Percentiles rank a stretch among this genome's conserved stretches.
These are phyloP conservation scores for Paraphoma chrysanthemicola DNA, from an alignment of 2,329 filamentous ascomycete genomes.

Conservation along the genomic window DNA sequence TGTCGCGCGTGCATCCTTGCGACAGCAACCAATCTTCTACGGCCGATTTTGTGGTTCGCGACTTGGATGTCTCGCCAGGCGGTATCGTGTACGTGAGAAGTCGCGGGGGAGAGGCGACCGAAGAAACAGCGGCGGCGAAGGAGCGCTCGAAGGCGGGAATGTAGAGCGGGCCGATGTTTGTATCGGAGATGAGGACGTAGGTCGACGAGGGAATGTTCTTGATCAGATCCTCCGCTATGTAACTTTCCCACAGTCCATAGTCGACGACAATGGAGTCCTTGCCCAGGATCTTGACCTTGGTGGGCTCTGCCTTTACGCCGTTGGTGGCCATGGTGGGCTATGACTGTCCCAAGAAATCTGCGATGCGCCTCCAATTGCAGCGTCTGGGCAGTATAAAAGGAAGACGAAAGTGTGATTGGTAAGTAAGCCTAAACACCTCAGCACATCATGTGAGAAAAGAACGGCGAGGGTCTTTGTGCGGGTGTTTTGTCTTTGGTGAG, in stretches of 20 bases:
- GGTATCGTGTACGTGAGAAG: conserved; percentile 90
- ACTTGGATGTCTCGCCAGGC: conserved; percentile 93
- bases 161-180: conserved; percentile 84
- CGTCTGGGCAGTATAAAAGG: background rate
- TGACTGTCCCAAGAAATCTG: conserved; percentile 14
- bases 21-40: conserved; percentile 98
- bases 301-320: conserved; percentile 50
- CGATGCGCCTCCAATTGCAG: conserved; percentile 4
- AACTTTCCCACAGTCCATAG: conserved; percentile 85
- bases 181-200: conserved; percentile 96
- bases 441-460: conserved; percentile 5
- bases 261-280: conserved; percentile 91
- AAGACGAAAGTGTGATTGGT: conserved; percentile 6
- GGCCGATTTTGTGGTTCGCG: conserved; percentile 88
- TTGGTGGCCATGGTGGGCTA: conserved; percentile 39
- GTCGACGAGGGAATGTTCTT: conserved; percentile 81
- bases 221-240: conserved; percentile 82
- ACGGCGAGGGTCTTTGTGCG: conserved; percentile 6
- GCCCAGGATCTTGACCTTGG: conserved; percentile 81
- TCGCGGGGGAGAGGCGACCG: conserved; percentile 60
- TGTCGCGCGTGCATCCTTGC: conserved; percentile 92
- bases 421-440: background rate
- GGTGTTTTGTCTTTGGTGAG: conserved; percentile 3
- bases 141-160: conserved; percentile 75
- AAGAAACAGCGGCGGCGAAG: conserved; percentile 63